Percentiles rank a stretch among this genome's conserved stretches.
phyloP scores from a whole-genome alignment of 495 filamentous ascomycete genomes.

The Penicillium subrubescens region DNA sequence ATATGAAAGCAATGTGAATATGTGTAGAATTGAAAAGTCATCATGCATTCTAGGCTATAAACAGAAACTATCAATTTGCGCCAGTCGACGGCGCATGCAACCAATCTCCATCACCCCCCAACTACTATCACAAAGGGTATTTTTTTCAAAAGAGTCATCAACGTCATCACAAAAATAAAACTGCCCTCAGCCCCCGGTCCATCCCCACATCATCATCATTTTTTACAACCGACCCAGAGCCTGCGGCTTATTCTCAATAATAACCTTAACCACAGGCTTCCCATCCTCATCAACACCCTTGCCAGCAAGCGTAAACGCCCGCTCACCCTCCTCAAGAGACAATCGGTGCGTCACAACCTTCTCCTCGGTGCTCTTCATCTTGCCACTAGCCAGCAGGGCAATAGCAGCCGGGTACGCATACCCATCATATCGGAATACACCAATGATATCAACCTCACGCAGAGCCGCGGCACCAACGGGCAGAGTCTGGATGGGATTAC shows the following conservation, averaged over 20 bases:
- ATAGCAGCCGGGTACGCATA: constrained; percentile 80
- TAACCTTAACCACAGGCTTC: constrained; percentile 81
- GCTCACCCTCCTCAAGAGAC: constrained; percentile 62
- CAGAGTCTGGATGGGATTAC: constrained; percentile 84
- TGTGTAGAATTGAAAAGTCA: not conserved
- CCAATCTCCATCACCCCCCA: not conserved
- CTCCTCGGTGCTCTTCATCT: constrained; percentile 54
- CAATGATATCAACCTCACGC: constrained; percentile 86
- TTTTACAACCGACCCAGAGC: constrained; percentile 5
- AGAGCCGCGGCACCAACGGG: constrained; percentile 83
- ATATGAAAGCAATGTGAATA: constrained; percentile 4
- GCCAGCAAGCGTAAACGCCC: constrained; percentile 81
- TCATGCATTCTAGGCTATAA: constrained; percentile 1
- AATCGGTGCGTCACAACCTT: constrained; percentile 77
- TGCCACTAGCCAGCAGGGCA: constrained; percentile 63
- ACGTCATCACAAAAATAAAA: constrained; percentile 13
- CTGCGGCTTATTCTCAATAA: constrained; percentile 56
- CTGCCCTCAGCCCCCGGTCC: not conserved
- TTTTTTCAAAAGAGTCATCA: constrained; percentile 21
- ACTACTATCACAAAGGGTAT: constrained; percentile 28
- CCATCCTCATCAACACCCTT: constrained; percentile 76
- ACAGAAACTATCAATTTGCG: not conserved
- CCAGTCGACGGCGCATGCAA: not conserved
- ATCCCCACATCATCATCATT: not conserved
- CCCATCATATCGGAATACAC: constrained; percentile 90